phyloP scores from a whole-genome alignment of 2,329 filamentous ascomycete species.

The Penicillium concentricum region DNA sequence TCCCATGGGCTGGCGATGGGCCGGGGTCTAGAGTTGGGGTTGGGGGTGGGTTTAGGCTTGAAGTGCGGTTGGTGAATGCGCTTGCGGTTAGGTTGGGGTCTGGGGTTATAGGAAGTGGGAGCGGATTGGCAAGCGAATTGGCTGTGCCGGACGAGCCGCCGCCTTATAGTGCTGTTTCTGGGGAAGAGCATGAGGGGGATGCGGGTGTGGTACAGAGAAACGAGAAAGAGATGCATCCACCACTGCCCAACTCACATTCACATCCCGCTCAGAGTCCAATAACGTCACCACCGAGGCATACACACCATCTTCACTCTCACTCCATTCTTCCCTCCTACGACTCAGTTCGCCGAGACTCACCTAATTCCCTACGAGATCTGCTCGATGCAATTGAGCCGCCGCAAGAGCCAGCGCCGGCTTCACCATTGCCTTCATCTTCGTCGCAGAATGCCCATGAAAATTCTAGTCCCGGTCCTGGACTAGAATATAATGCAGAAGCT shows the following conservation, averaged over 20 bases:
- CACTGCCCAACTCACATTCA: neutral
- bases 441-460: neutral
- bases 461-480: neutral
- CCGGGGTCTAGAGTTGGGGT: neutral
- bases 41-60: slow-evolving; percentile 1
- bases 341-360: slow-evolving; percentile 14
- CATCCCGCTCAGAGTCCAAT: neutral
- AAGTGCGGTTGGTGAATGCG: slow-evolving; percentile 19
- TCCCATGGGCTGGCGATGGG: neutral
- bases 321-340: slow-evolving; percentile 17
- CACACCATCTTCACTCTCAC: neutral
- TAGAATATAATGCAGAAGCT: neutral
- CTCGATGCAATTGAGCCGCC: slow-evolving; percentile 25
- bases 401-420: slow-evolving; percentile 19
- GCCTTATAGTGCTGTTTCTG: slow-evolving; percentile 11
- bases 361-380: slow-evolving; percentile 18
- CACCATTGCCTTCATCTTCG: slow-evolving; percentile 3
- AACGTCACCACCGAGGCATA: neutral
- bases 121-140: too few relatives aligned
- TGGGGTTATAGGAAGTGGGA: neutral
- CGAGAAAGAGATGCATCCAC: neutral
- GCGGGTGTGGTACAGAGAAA: neutral
- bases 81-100: neutral
- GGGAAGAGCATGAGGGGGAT: neutral
- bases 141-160: slow-evolving; percentile 3